Evolutionary conservation across 2,329 filamentous ascomycete genomes (phyloP).

Genomic region (Biscogniauxia sp.): DNA sequence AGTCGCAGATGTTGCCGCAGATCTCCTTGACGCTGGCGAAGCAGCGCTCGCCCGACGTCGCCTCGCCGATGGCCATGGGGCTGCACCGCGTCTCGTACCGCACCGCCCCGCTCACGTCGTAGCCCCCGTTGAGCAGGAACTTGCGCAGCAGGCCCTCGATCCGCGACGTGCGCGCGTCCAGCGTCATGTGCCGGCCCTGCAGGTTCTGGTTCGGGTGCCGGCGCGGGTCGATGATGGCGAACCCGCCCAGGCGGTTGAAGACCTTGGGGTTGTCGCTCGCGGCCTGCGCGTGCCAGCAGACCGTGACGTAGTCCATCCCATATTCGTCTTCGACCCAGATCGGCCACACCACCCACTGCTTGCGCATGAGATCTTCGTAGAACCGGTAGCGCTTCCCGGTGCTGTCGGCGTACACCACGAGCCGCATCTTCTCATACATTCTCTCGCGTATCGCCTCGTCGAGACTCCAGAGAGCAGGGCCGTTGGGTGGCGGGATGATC

Average conservation of each 20-base stretch:
- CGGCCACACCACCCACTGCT: conserved; percentile 26
- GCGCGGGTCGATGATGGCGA: conserved; percentile 25
- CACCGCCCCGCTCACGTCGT: neutral
- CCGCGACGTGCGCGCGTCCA: conserved; percentile 11
- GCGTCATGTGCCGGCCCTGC: conserved; percentile 6
- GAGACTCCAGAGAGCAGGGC: conserved; percentile 25
- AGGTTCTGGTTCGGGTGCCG: conserved; percentile 3
- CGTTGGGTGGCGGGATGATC: conserved; percentile 19
- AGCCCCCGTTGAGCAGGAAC: conserved; percentile 12
- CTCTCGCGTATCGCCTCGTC: neutral
- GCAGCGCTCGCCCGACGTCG: conserved; percentile 27
- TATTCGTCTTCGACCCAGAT: conserved; percentile 29
- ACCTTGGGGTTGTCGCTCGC: neutral
- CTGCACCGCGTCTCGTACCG: conserved; percentile 4
- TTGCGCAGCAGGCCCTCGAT: conserved; percentile 8
- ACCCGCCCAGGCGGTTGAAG: conserved; percentile 12
- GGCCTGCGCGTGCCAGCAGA: conserved; percentile 17
- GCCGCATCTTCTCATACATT: conserved; percentile 18
- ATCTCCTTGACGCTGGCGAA: conserved; percentile 25
- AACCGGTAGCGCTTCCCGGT: conserved; percentile 5
- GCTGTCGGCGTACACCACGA: neutral
- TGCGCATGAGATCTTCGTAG: conserved; percentile 16
- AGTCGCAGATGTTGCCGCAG: conserved; percentile 4
- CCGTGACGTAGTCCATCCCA: conserved; percentile 24
- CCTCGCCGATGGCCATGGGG: conserved; percentile 23